phyloP scores from a whole-genome alignment of 2,329 filamentous ascomycete genomes.

The Cryoendolithus antarcticus region DNA sequence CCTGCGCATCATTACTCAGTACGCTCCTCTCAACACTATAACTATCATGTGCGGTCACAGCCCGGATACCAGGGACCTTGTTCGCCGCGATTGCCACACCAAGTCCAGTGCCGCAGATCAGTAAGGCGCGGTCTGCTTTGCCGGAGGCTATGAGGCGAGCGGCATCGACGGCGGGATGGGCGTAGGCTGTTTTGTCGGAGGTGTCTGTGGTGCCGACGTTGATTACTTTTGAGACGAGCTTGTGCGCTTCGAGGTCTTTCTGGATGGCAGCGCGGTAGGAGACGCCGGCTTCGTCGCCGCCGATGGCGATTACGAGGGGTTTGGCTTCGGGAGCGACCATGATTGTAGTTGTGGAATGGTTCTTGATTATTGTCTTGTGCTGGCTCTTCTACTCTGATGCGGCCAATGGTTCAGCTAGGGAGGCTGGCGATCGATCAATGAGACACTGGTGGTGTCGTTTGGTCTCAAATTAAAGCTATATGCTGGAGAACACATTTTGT shows the following conservation, averaged over 20 bases:
- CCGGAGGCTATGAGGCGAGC: constrained; percentile 51
- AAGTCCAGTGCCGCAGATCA: constrained; percentile 77
- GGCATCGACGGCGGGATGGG: constrained; percentile 63
- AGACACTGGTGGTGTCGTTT: no score
- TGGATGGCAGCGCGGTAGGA: constrained; percentile 70
- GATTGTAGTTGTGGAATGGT: no score
- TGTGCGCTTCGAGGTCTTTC: constrained; percentile 54
- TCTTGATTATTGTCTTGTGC: no score
- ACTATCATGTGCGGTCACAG: constrained; percentile 80
- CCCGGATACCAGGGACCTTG: constrained; percentile 71
- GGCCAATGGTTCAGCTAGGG: no score
- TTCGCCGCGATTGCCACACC: constrained; percentile 84
- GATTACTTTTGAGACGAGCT: constrained; percentile 53
- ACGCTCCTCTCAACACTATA: constrained; percentile 73
- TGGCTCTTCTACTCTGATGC: no score
- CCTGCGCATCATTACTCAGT: constrained; percentile 75
- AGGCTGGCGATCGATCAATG: no score
- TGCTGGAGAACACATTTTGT: no score
- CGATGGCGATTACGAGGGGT: constrained; percentile 44
- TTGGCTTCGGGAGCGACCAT: constrained; percentile 11
- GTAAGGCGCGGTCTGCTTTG: constrained; percentile 61
- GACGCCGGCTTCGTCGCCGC: constrained; percentile 60
- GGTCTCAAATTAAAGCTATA: no score
- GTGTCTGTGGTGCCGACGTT: constrained; percentile 60
- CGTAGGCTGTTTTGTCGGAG: constrained; percentile 69